These are phyloP conservation scores for Lipomyces kockii DNA, from an alignment of 805 yeast species.

Conservation along the genomic window DNA sequence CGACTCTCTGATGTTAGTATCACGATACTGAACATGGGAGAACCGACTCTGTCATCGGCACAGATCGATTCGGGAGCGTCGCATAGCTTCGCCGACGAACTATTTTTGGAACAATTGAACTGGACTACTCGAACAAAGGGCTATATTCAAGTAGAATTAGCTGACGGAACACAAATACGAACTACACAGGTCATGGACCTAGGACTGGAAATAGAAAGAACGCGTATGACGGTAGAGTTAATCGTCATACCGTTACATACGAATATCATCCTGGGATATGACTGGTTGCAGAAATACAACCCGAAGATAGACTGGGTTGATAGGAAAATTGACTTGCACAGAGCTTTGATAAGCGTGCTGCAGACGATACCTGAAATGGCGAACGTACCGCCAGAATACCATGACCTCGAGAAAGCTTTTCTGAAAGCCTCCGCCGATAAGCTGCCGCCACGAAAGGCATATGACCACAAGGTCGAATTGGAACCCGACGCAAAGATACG, in stretches of 20 bases:
- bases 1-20: too few relatives aligned
- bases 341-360: background rate
- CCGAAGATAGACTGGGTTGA: background rate
- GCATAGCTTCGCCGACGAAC: too few relatives aligned
- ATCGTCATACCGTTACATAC: background rate
- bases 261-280: background rate
- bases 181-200: too few relatives aligned
- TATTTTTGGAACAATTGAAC: too few relatives aligned
- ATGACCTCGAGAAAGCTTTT: background rate
- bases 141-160: too few relatives aligned
- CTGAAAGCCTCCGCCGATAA: background rate
- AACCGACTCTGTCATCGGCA: too few relatives aligned
- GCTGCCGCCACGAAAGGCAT: background rate
- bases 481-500: background rate
- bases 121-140: too few relatives aligned
- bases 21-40: too few relatives aligned
- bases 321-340: background rate
- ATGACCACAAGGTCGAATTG: background rate
- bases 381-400: background rate
- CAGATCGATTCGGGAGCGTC: too few relatives aligned
- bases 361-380: background rate
- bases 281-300: background rate
- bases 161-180: too few relatives aligned
- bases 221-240: too few relatives aligned
- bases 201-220: too few relatives aligned